Percentiles rank a stretch among this genome's conserved stretches.
Evolutionary conservation across 2,329 filamentous ascomycete genomes (phyloP).

Genomic region (Ophiosphaerella narmari): DNA sequence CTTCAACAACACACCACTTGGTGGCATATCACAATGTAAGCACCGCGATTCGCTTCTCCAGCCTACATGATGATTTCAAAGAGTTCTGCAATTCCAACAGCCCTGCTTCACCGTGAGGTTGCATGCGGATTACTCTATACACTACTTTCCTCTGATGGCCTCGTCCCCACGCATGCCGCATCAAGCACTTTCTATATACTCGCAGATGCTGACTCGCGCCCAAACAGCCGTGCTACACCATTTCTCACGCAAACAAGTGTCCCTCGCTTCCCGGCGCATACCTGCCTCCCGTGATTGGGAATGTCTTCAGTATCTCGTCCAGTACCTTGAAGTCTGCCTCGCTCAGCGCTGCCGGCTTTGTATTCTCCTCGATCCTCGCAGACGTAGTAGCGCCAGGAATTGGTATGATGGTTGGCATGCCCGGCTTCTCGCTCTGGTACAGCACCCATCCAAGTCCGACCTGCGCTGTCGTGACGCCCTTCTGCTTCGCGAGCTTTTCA

Average conservation of each 20-base stretch:
- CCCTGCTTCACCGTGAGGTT: conserved; percentile 37
- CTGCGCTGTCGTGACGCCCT: conserved; percentile 64
- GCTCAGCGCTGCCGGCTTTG: conserved; percentile 57
- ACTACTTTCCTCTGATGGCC: conserved; percentile 56
- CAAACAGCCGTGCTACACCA: conserved; percentile 1
- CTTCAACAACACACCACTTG: too few relatives aligned
- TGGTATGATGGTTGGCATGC: conserved; percentile 64
- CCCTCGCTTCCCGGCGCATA: conserved; percentile 33
- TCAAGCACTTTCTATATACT: background rate
- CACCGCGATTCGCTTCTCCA: background rate
- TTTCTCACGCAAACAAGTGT: conserved; percentile 15
- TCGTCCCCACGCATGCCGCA: background rate
- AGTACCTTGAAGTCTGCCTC: conserved; percentile 58
- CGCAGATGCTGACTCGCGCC: conserved; percentile 15
- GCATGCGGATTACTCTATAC: conserved; percentile 52
- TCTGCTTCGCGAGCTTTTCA: conserved; percentile 62
- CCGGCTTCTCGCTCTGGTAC: conserved; percentile 55
- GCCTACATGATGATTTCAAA: conserved; percentile 50
- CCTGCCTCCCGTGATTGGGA: conserved; percentile 49
- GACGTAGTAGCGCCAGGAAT: conserved; percentile 68
- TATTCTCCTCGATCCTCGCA: conserved; percentile 65
- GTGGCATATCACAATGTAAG: conserved; percentile 13
- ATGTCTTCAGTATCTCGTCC: conserved; percentile 55
- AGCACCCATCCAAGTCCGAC: conserved; percentile 69
- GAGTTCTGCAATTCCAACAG: conserved; percentile 58